These are phyloP conservation scores for Phytophthora pisi DNA, from an alignment of 352 stramenopile genomes.

Conservation along the genomic window DNA sequence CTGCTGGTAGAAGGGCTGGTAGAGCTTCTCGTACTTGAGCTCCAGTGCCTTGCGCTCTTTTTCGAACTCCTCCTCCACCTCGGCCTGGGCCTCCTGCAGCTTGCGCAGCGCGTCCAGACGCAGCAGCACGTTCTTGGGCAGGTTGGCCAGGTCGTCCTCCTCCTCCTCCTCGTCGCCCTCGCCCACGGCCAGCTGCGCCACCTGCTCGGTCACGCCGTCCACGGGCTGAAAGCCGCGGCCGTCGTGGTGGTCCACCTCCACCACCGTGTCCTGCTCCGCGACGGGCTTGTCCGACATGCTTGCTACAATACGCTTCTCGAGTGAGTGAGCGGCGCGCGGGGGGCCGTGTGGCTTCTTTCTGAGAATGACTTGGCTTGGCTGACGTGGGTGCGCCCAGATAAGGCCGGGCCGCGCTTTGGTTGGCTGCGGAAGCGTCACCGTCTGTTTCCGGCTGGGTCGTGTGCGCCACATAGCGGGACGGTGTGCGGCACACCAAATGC, in stretches of 20 bases:
- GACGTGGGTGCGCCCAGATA: neutral
- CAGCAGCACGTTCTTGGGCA: constrained; percentile 78
- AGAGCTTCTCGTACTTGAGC: constrained; percentile 90
- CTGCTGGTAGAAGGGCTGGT: constrained; percentile 82
- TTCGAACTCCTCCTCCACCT: constrained; percentile 85
- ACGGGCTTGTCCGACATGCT: constrained; percentile 52
- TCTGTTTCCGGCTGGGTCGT: constrained; percentile 13
- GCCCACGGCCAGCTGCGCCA: constrained; percentile 43
- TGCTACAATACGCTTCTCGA: neutral
- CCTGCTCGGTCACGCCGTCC: constrained; percentile 41
- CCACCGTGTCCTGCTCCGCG: constrained; percentile 51
- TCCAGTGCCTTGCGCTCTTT: constrained; percentile 84
- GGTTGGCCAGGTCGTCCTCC: constrained; percentile 63
- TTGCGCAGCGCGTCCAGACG: constrained; percentile 72
- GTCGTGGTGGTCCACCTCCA: constrained; percentile 70
- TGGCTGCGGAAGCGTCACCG: constrained; percentile 35
- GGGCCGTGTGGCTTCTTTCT: constrained; percentile 18
- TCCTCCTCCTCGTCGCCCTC: constrained; percentile 43
- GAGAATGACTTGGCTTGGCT: constrained; percentile 20
- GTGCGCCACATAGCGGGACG: neutral
- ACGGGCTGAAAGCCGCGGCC: constrained; percentile 70
- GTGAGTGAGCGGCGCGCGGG: neutral
- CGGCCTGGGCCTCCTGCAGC: constrained; percentile 78
- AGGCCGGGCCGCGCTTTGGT: constrained; percentile 27
- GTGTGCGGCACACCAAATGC: constrained; percentile 16